Evolutionary conservation across 768 basidiomycete genomes (phyloP).

Genomic region (Galerina sulciceps): DNA sequence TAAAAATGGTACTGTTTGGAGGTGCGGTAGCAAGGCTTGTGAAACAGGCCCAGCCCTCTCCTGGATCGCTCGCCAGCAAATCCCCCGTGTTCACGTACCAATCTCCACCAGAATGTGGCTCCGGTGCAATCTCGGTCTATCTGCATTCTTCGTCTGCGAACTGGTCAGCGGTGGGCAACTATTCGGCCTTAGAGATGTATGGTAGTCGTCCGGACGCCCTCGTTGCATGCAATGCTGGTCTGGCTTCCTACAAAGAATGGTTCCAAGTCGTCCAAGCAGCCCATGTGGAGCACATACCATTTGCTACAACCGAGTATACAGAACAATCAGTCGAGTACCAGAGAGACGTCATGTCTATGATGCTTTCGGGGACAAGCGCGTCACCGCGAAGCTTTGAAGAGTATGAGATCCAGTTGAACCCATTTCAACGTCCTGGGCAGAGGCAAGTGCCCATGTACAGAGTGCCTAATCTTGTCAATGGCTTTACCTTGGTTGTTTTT

Average conservation of each 20-base stretch:
- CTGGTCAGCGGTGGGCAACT: not conserved
- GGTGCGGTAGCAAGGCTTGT: not conserved
- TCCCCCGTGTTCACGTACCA: not conserved
- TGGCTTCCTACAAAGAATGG: not conserved
- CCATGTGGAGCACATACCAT: not conserved
- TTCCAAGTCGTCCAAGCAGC: not conserved
- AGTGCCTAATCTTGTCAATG: not conserved
- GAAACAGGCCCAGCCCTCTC: not conserved
- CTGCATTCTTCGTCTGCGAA: not conserved
- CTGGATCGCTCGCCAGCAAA: not conserved
- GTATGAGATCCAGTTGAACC: not conserved
- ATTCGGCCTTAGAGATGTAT: not conserved
- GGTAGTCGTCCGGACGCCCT: not conserved
- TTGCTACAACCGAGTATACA: not conserved
- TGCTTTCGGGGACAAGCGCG: not conserved
- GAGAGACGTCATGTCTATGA: not conserved
- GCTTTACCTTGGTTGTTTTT: not conserved
- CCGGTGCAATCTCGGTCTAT: not conserved
- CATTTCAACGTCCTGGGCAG: slow-evolving; percentile 1
- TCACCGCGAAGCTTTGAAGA: not conserved
- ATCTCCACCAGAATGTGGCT: not conserved
- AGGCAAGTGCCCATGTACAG: not conserved
- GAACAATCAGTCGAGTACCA: not conserved
- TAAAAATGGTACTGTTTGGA: not conserved
- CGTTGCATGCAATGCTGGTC: not conserved